Evolutionary conservation across 2,329 filamentous ascomycete species (phyloP).

Genomic region (Myriosclerotinia duriaeana): DNA sequence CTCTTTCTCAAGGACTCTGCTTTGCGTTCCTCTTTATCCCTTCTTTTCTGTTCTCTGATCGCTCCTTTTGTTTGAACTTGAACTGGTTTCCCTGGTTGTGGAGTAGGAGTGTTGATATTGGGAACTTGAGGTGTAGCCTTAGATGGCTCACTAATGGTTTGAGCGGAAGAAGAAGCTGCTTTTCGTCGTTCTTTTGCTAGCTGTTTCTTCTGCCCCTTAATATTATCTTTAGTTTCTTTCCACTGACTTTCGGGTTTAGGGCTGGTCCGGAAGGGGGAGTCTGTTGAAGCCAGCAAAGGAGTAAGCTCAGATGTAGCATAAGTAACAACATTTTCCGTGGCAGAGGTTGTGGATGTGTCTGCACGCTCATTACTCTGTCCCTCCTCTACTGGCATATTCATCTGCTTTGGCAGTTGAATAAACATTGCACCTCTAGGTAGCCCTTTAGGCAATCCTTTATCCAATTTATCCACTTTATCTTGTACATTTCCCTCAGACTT

Average conservation of each 20-base stretch:
- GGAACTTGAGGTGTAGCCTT: background rate
- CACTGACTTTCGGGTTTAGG: background rate
- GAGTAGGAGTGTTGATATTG: background rate
- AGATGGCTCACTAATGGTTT: background rate
- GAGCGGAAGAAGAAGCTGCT: background rate
- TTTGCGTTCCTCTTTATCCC: conserved; percentile 32
- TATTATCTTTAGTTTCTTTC: background rate
- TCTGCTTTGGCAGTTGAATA: conserved; percentile 3
- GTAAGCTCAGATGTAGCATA: background rate
- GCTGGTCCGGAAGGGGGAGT: background rate
- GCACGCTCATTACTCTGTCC: background rate
- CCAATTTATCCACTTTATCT: background rate
- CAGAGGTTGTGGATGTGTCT: background rate
- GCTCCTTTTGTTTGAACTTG: conserved; percentile 28
- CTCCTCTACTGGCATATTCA: background rate
- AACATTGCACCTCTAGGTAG: conserved; percentile 6
- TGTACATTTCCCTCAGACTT: background rate
- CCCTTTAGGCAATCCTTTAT: background rate
- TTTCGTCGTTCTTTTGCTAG: background rate
- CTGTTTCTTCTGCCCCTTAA: background rate
- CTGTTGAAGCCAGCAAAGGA: background rate
- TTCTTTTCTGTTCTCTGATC: conserved; percentile 31
- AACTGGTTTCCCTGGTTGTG: background rate
- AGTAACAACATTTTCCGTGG: background rate
- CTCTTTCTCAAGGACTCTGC: conserved; percentile 24